These are phyloP conservation scores for Pascua sp. DNA, from an alignment of 1,284 basidiomycete genomes.

Conservation along the genomic window DNA sequence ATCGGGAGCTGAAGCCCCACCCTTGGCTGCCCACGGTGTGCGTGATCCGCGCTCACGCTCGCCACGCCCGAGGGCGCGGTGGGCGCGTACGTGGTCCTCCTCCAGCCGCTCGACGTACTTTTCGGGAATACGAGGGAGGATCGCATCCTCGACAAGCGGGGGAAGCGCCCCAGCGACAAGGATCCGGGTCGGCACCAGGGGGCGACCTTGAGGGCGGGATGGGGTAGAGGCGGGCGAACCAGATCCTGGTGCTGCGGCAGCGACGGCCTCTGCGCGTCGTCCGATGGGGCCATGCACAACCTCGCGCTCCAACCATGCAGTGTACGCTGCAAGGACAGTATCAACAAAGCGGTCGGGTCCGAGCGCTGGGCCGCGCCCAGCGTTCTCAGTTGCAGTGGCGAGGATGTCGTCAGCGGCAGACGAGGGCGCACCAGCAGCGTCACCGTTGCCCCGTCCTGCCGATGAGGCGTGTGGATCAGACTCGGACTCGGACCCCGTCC, in stretches of 20 bases:
- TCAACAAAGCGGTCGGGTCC: constrained; percentile 41
- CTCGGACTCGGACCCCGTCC: constrained; percentile 1
- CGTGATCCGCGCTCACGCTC: constrained; percentile 14
- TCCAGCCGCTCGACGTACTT: constrained; percentile 41
- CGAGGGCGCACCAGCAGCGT: not conserved
- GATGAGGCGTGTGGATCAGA: not conserved
- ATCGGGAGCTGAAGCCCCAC: too few species aligned
- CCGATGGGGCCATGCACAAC: constrained; percentile 42
- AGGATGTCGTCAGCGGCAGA: constrained; percentile 20
- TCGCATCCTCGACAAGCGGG: constrained; percentile 40
- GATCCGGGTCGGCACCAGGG: constrained; percentile 20
- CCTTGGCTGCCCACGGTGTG: constrained; percentile 18
- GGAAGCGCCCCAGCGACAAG: constrained; percentile 39
- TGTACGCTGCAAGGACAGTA: constrained; percentile 32
- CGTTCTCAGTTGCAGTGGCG: constrained; percentile 38
- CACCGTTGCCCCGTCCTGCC: not conserved
- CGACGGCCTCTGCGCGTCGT: constrained; percentile 15
- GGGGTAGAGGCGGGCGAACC: too few species aligned
- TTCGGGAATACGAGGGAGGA: constrained; percentile 36
- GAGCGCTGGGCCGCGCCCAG: constrained; percentile 33
- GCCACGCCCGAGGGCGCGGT: constrained; percentile 12
- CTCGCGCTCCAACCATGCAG: constrained; percentile 36
- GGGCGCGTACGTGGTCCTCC: constrained; percentile 18
- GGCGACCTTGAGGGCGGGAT: not conserved
- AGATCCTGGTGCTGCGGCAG: not conserved